These are phyloP conservation scores for Hypoxylon sp. DNA, from an alignment of 2,329 filamentous ascomycete species.

Conservation along the genomic window DNA sequence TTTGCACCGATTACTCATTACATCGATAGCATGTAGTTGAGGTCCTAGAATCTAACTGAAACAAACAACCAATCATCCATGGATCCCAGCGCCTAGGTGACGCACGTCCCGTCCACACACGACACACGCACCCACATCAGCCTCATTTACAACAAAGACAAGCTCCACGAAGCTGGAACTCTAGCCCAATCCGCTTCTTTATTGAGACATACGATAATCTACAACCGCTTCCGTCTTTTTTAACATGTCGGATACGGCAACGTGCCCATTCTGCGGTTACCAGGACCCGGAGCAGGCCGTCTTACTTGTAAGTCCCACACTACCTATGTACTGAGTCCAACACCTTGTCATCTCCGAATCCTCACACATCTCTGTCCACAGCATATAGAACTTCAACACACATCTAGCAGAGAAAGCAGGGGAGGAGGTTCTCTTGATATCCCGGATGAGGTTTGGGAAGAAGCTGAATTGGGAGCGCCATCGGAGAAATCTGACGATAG, in stretches of 20 bases:
- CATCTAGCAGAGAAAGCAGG: slow-evolving; percentile 40
- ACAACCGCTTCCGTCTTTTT: neutral
- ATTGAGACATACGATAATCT: neutral
- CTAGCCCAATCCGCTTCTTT: slow-evolving; percentile 1
- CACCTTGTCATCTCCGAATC: slow-evolving; percentile 4
- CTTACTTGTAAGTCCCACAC: slow-evolving; percentile 53
- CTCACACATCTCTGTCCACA: slow-evolving; percentile 37
- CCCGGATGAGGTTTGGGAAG: slow-evolving; percentile 23
- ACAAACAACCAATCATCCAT: slow-evolving; percentile 24
- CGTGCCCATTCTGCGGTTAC: slow-evolving; percentile 60
- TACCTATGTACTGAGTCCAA: neutral
- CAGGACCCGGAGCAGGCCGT: slow-evolving; percentile 56
- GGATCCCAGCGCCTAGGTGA: slow-evolving; percentile 16
- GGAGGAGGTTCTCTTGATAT: slow-evolving; percentile 45
- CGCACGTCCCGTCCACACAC: slow-evolving; percentile 12
- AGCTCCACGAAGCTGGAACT: neutral
- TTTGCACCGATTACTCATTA: neutral
- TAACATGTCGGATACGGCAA: slow-evolving; percentile 27
- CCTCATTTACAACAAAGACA: slow-evolving; percentile 2
- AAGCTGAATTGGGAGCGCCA: slow-evolving; percentile 1
- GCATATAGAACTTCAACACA: slow-evolving; percentile 54
- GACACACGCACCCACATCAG: slow-evolving; percentile 16
- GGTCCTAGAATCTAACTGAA: slow-evolving; percentile 20
- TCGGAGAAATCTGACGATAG: slow-evolving; percentile 21
- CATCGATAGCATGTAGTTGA: slow-evolving; percentile 1